Evolutionary conservation across 2,329 filamentous ascomycete genomes (phyloP).

Genomic region (Beauveria rudraprayagi): DNA sequence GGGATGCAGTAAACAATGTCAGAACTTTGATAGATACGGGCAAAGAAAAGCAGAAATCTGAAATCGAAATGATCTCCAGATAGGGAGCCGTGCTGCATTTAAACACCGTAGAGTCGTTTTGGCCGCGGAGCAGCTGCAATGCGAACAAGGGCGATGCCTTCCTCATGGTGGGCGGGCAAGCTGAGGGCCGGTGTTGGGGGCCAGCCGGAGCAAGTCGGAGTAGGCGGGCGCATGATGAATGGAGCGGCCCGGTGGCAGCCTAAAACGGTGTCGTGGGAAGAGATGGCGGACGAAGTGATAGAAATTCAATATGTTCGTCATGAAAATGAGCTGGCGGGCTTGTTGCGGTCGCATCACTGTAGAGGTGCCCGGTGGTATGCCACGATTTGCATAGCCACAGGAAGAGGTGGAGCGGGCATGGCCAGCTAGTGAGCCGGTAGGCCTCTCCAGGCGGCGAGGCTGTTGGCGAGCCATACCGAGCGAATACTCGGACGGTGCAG

Average conservation of each 20-base stretch:
- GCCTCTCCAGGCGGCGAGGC: neutral
- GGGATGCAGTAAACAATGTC: neutral
- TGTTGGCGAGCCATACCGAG: neutral
- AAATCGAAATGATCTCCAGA: neutral
- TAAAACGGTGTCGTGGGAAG: neutral
- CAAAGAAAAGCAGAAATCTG: neutral
- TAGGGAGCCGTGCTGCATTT: neutral
- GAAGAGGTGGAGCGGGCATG: neutral
- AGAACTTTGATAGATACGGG: neutral
- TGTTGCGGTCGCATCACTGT: neutral
- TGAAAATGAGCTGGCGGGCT: neutral
- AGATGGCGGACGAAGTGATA: neutral
- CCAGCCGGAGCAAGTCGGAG: neutral
- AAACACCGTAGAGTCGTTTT: neutral
- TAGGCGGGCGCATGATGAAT: neutral
- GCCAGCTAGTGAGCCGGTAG: neutral
- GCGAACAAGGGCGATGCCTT: neutral
- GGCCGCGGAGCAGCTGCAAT: neutral
- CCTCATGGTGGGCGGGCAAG: neutral
- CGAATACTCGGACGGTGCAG: neutral
- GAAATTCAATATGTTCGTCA: neutral
- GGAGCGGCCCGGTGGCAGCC: neutral
- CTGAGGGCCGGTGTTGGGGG: neutral
- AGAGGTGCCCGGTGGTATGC: neutral
- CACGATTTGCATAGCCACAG: neutral